These are phyloP conservation scores for Misopates orontium DNA, from an alignment of 257 asterid species.

Conservation along the genomic window DNA sequence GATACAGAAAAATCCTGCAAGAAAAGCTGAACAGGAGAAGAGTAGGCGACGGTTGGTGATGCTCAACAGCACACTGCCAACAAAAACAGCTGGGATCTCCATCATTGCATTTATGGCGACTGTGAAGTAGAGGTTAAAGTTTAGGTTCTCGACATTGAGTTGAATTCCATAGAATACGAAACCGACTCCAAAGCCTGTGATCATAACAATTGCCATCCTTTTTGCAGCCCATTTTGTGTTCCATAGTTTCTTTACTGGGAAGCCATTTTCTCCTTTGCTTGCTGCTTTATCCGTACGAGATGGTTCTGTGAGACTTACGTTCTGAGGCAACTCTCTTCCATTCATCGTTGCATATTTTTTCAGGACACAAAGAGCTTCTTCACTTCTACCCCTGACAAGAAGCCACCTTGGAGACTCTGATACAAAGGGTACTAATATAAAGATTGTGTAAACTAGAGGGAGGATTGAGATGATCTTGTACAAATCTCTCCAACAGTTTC, in stretches of 20 bases:
- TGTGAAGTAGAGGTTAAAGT: slow-evolving; percentile 49
- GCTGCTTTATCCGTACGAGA: slow-evolving; percentile 10
- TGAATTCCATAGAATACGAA: slow-evolving; percentile 58
- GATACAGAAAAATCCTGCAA: slow-evolving; percentile 42
- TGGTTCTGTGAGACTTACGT: slow-evolving; percentile 40
- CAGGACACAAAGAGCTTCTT: slow-evolving; percentile 55
- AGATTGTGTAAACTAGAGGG: slow-evolving; percentile 47
- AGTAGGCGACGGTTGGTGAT: slow-evolving; percentile 42
- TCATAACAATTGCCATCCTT: slow-evolving; percentile 51
- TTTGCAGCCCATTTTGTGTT: slow-evolving; percentile 52
- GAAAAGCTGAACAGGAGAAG: slow-evolving; percentile 43
- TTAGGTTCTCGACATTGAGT: slow-evolving; percentile 60
- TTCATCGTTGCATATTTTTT: slow-evolving; percentile 51
- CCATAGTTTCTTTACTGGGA: slow-evolving; percentile 40
- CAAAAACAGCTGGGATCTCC: slow-evolving; percentile 65
- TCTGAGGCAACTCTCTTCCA: slow-evolving; percentile 47
- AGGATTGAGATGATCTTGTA: slow-evolving; percentile 45
- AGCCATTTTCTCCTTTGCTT: slow-evolving; percentile 14
- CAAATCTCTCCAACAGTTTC: slow-evolving; percentile 52
- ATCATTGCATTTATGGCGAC: slow-evolving; percentile 58
- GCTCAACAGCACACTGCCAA: slow-evolving; percentile 49
- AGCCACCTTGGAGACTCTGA: slow-evolving; percentile 68
- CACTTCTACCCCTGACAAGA: slow-evolving; percentile 52
- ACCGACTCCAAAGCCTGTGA: slow-evolving; percentile 55
- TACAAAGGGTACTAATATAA: slow-evolving; percentile 50